Evolutionary conservation across 1,139 yeast genomes (phyloP), one percentile per base, ranked within the genome.

Genomic region (Ogataea hybrid): DNA sequence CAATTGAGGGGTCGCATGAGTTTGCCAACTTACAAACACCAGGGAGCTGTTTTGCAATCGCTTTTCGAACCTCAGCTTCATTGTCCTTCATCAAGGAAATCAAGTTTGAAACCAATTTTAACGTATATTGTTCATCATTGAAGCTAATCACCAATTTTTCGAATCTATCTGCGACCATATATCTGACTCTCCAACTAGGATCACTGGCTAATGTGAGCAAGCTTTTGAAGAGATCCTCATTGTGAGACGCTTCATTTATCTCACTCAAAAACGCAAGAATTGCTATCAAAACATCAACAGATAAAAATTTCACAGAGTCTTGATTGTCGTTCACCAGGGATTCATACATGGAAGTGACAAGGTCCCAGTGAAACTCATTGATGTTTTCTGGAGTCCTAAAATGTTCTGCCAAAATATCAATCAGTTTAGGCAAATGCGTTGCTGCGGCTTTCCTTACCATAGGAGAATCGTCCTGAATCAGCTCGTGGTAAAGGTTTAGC

Each of bases 381-480:
- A 56, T 42, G n/a, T 56, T 50, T 56, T 52, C 56, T 48, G 59
- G 52, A 38, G 64, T 37, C 58, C 58, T 34, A 58, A 65, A 70
- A 39, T 62, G 58, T 39, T 64, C 64, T 11, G 75, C 71, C 53
- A 77, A 66, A 42, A 77, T 68, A 51, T 79, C 77, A 52, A 90
- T 78, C 44, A 90, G 69, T 34, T 66, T 69, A 2, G 97, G 96
- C 53, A 92, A 74, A 61, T 84, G 79, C 32, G 81, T 78, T 8
- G 96, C 97, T 14, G 97, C 95, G 14, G 96, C 84, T 61, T 97
- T 81, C 65, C 97, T 81, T 28, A 92, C 98, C 97, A 94, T 90
- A 46, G 99, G 99, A 18, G 96, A 88, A 49, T 94, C 98, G 64
- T 94, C 98, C 50, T 77, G 77, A 39, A 87, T 78, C 52, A 92